Conservation (phyloP, 495 filamentous ascomycete species). For the Chaetomium fimeti region DNA sequence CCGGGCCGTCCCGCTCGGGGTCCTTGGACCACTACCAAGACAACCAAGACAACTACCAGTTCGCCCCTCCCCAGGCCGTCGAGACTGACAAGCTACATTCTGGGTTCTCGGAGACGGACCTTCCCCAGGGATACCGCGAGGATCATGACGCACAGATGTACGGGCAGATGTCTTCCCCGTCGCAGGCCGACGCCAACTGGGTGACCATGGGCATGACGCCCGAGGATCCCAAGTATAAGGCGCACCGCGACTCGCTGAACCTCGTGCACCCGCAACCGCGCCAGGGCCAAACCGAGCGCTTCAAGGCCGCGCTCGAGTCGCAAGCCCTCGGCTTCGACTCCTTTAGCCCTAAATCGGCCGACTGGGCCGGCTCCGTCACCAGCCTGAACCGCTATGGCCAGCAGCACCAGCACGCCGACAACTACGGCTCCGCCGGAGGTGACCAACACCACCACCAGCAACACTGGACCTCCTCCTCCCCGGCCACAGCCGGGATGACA, state of each 20-base stretch:
- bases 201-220: conserved; percentile 51
- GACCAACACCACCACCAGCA: conserved; percentile 29
- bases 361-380: conserved; percentile 67
- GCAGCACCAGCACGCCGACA: conserved; percentile 44
- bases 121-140: conserved; percentile 28
- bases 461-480: conserved; percentile 44
- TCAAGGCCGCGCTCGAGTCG: conserved; percentile 75
- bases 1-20: conserved; percentile 61
- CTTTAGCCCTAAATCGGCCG: conserved; percentile 66
- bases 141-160: conserved; percentile 22
- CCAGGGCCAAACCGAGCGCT: conserved; percentile 75
- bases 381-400: conserved; percentile 43
- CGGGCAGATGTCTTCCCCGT: conserved; percentile 35
- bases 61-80: conserved; percentile 59
- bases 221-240: conserved; percentile 87
- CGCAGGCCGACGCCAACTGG: conserved; percentile 29
- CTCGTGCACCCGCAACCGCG: conserved; percentile 89
- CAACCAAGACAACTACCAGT: conserved; percentile 60
- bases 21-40: conserved; percentile 65
- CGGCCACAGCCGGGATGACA: conserved; percentile 26
- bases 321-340: conserved; percentile 71
- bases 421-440: conserved; percentile 36
- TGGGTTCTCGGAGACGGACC: conserved; percentile 56
- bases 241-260: conserved; percentile 84
- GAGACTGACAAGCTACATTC: conserved; percentile 65